A percentile compares a stretch with the other conserved stretches of the same genome.
phyloP scores from a whole-genome alignment of 345 rosid genomes.

The rapeseed (Brassica napus) region DNA sequence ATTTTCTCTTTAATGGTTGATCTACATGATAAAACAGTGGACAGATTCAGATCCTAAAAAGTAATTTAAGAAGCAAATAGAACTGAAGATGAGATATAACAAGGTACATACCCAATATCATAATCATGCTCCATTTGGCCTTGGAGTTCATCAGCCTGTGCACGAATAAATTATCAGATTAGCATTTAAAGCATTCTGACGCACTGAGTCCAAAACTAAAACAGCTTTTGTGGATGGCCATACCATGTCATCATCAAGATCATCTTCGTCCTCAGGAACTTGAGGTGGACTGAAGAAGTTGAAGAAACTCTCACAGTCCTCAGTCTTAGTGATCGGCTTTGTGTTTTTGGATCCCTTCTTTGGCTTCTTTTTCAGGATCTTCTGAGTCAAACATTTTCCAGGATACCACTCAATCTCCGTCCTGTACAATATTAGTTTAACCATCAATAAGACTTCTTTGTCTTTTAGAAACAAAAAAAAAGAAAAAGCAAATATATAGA shows the following conservation, averaged over 20 bases:
- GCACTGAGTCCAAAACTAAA: background rate
- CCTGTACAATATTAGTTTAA: slow-evolving; percentile 35
- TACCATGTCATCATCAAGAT: slow-evolving; percentile 89
- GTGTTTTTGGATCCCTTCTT: slow-evolving; percentile 92
- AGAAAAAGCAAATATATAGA: background rate
- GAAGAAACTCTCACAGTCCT: slow-evolving; percentile 91
- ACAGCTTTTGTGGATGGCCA: background rate
- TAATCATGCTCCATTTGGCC: slow-evolving; percentile 97
- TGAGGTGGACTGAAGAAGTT: slow-evolving; percentile 94
- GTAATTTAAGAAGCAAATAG: background rate
- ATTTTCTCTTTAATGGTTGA: slow-evolving; percentile 86
- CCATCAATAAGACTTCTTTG: background rate
- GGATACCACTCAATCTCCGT: slow-evolving; percentile 96
- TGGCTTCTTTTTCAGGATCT: slow-evolving; percentile 91
- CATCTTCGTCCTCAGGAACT: slow-evolving; percentile 94
- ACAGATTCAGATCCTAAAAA: background rate
- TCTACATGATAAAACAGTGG: slow-evolving; percentile 41
- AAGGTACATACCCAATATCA: slow-evolving; percentile 75
- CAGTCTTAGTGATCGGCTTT: slow-evolving; percentile 89
- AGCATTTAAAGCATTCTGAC: background rate
- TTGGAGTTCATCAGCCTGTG: slow-evolving; percentile 93
- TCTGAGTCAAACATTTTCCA: slow-evolving; percentile 91
- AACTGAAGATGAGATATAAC: background rate
- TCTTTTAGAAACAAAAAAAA: background rate
- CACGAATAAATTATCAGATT: slow-evolving; percentile 1